A percentile compares a stretch with the other conserved stretches of the same genome.
These are phyloP conservation scores for Suhomyces bolitotheri DNA, from an alignment of 1,139 yeast genomes.

Conservation along the genomic window DNA sequence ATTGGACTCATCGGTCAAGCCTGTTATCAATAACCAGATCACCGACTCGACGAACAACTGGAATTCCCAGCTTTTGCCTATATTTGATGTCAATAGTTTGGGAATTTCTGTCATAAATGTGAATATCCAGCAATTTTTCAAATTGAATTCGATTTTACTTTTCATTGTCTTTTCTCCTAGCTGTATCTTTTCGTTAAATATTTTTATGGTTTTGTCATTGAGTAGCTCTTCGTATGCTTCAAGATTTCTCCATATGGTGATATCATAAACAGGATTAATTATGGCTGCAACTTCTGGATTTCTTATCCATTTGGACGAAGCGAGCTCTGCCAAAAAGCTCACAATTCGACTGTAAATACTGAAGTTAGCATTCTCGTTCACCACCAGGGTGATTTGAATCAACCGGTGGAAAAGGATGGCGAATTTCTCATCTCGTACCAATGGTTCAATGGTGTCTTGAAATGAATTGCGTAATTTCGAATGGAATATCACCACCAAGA, in stretches of 20 bases:
- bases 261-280: conserved; percentile 26
- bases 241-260: conserved; percentile 36
- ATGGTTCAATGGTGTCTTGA: neutral
- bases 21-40: conserved; percentile 1
- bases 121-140: conserved; percentile 9
- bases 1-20: neutral
- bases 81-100: neutral
- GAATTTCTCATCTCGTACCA: conserved; percentile 9
- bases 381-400: conserved; percentile 8
- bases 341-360: conserved; percentile 6
- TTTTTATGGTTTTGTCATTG: neutral
- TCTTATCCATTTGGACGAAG: neutral
- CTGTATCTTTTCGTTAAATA: neutral
- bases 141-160: neutral
- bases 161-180: neutral
- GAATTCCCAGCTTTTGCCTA: conserved; percentile 1
- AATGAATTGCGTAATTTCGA: neutral
- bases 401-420: conserved; percentile 12
- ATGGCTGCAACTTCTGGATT: conserved; percentile 5
- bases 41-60: conserved; percentile 7
- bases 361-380: conserved; percentile 8
- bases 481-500: conserved; percentile 23
- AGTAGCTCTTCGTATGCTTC: conserved; percentile 17
- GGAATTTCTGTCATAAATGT: conserved; percentile 3
- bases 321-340: conserved; percentile 6